A percentile compares a stretch with the other conserved stretches of the same genome.
Conservation (phyloP, 2,329 filamentous ascomycete species). For the Tolypocladium ovalisporum region DNA sequence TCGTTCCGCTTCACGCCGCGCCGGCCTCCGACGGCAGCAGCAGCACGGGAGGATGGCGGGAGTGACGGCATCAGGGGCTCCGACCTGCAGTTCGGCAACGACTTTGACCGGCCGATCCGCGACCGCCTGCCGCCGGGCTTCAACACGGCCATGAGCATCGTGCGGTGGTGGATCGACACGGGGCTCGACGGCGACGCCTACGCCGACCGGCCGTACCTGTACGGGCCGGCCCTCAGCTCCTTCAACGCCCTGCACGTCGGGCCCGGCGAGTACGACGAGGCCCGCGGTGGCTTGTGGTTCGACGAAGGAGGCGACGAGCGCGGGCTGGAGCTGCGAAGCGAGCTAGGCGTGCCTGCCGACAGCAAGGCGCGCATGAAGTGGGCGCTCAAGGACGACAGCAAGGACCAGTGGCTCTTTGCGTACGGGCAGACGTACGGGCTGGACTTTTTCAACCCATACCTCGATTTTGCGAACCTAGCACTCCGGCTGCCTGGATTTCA, state of each 20-base stretch:
- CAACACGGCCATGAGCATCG: slow-evolving; percentile 70
- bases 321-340: slow-evolving; percentile 33
- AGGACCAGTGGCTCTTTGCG: slow-evolving; percentile 43
- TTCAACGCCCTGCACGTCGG: slow-evolving; percentile 71
- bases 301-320: slow-evolving; percentile 55
- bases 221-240: slow-evolving; percentile 68
- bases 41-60: slow-evolving; percentile 2
- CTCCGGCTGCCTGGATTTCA: slow-evolving; percentile 63
- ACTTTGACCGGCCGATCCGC: slow-evolving; percentile 85
- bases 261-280: slow-evolving; percentile 31
- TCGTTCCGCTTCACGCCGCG: slow-evolving; percentile 70
- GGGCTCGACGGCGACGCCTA: slow-evolving; percentile 85
- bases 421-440: slow-evolving; percentile 40
- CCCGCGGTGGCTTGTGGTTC: slow-evolving; percentile 43
- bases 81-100: slow-evolving; percentile 85
- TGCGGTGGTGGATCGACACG: slow-evolving; percentile 86
- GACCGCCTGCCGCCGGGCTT: slow-evolving; percentile 81
- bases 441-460: slow-evolving; percentile 82
- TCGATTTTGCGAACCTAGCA: slow-evolving; percentile 71
- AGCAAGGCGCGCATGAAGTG: slow-evolving; percentile 47
- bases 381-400: slow-evolving; percentile 38
- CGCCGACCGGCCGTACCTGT: slow-evolving; percentile 75
- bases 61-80: slow-evolving; percentile 49
- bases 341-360: slow-evolving; percentile 38
- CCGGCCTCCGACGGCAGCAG: slow-evolving; percentile 12